Evolutionary conservation across 306 rosid species (phyloP).

Genomic region (Quercus gilva): DNA sequence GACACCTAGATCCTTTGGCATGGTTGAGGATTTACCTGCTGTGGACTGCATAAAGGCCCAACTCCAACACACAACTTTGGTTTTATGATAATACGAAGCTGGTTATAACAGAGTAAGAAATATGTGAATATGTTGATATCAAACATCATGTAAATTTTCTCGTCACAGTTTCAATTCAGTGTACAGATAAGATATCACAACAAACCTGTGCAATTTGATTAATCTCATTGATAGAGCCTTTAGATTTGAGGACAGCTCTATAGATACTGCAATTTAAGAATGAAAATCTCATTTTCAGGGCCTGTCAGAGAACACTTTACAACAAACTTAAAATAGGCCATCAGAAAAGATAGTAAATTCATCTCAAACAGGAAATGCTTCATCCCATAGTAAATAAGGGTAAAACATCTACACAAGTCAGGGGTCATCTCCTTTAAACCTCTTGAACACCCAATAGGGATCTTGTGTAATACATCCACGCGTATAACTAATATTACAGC

Average conservation of each 20-base stretch:
- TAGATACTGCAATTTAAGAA: slow-evolving; percentile 64
- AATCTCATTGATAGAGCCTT: slow-evolving; percentile 76
- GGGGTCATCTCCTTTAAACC: background rate
- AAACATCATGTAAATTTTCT: slow-evolving; percentile 24
- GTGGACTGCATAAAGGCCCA: slow-evolving; percentile 88
- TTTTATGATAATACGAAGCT: slow-evolving; percentile 90
- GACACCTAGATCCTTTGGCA: slow-evolving; percentile 11
- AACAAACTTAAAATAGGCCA: slow-evolving; percentile 12
- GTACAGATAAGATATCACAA: slow-evolving; percentile 27
- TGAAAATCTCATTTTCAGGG: slow-evolving; percentile 21
- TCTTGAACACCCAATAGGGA: background rate
- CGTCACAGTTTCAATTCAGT: slow-evolving; percentile 12
- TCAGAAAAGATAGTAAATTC: slow-evolving; percentile 6
- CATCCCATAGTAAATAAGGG: background rate
- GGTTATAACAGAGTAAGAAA: slow-evolving; percentile 28
- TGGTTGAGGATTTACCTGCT: slow-evolving; percentile 57
- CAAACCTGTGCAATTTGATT: slow-evolving; percentile 95
- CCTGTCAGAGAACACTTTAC: slow-evolving; percentile 2
- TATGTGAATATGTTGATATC: slow-evolving; percentile 32
- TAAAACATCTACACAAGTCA: background rate
- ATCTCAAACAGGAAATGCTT: slow-evolving; percentile 8
- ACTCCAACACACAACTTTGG: slow-evolving; percentile 76
- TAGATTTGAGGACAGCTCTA: slow-evolving; percentile 76
- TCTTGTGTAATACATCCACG: background rate
- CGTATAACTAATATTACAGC: background rate